Percentiles rank a stretch among this genome's conserved stretches.
These are phyloP conservation scores for Fusarium nisikadoi DNA, from an alignment of 2,329 filamentous ascomycete species.

Conservation along the genomic window DNA sequence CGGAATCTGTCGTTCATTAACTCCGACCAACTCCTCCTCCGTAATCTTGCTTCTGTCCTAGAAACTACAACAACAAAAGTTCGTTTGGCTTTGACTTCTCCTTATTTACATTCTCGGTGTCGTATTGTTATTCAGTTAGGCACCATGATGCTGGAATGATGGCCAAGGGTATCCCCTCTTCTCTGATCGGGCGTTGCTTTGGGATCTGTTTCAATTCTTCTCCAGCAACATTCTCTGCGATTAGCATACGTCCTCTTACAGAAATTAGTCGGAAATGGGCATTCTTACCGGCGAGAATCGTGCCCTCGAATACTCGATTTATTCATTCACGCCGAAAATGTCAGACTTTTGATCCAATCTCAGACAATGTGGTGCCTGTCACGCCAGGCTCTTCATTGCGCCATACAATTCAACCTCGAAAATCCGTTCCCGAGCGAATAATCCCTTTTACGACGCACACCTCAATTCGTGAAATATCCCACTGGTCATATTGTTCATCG, in stretches of 20 bases:
- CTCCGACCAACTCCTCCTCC: slow-evolving; percentile 23
- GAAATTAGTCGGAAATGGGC: slow-evolving; percentile 22
- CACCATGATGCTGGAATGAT: slow-evolving; percentile 55
- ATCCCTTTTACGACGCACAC: slow-evolving; percentile 3
- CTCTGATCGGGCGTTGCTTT: slow-evolving; percentile 51
- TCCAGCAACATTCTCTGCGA: slow-evolving; percentile 37
- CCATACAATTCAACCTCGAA: slow-evolving; percentile 5
- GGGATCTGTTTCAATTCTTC: slow-evolving; percentile 43
- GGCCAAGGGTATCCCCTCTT: slow-evolving; percentile 53
- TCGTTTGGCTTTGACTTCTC: background rate
- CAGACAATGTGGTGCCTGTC: slow-evolving; percentile 3
- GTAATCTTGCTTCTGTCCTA: slow-evolving; percentile 10
- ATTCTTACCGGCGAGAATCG: slow-evolving; percentile 9
- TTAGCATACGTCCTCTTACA: slow-evolving; percentile 24
- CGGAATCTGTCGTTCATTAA: slow-evolving; percentile 34
- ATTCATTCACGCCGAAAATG: slow-evolving; percentile 18
- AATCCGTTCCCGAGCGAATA: slow-evolving; percentile 8
- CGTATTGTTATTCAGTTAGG: slow-evolving; percentile 39
- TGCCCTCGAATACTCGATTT: slow-evolving; percentile 10
- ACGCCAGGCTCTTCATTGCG: slow-evolving; percentile 1
- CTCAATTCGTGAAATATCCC: background rate
- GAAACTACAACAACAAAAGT: slow-evolving; percentile 5
- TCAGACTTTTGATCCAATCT: slow-evolving; percentile 5
- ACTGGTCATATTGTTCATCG: slow-evolving; percentile 2
- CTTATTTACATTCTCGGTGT: slow-evolving; percentile 26